Percentiles rank a stretch among this genome's conserved stretches.
Conservation (phyloP, 495 filamentous ascomycete genomes). For the Podospora didyma region DNA sequence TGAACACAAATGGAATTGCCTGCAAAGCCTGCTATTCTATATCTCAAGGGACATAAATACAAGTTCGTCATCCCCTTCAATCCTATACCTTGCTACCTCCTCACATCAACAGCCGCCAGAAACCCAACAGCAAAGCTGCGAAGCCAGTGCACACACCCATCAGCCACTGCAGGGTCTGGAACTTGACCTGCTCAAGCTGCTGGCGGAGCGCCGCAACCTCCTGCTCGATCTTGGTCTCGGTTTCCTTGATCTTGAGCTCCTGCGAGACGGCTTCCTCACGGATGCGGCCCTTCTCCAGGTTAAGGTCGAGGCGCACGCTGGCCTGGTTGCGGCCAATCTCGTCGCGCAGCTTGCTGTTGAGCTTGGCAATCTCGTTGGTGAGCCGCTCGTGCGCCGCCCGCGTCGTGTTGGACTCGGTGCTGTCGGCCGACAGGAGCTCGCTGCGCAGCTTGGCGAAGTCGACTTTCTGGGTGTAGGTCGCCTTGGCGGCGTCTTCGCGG, state of each 20-base stretch:
- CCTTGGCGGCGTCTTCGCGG: conserved; percentile 82
- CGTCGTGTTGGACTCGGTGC: conserved; percentile 82
- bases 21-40: too few species aligned
- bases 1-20: too few species aligned
- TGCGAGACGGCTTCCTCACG: conserved; percentile 95
- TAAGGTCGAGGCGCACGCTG: conserved; percentile 84
- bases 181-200: conserved; percentile 94
- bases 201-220: conserved; percentile 89
- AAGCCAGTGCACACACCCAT: conserved; percentile 95
- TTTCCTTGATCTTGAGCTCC: conserved; percentile 98
- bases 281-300: conserved; percentile 95
- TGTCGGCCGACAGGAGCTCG: conserved; percentile 86
- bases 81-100: too few species aligned
- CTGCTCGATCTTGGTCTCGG: conserved; percentile 96
- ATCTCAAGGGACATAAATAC: not conserved
- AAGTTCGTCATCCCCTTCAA: too few species aligned
- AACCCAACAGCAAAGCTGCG: conserved; percentile 89
- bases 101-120: conserved; percentile 81
- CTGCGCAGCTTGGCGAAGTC: conserved; percentile 98
- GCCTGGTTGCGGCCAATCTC: conserved; percentile 93
- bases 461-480: conserved; percentile 96
- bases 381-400: conserved; percentile 88
- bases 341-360: conserved; percentile 82
- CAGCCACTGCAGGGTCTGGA: conserved; percentile 95
- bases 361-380: conserved; percentile 88